Percentiles rank a stretch among this genome's conserved stretches.
Evolutionary conservation across 768 basidiomycete species (phyloP).

Genomic region (Clathrus columnatus): DNA sequence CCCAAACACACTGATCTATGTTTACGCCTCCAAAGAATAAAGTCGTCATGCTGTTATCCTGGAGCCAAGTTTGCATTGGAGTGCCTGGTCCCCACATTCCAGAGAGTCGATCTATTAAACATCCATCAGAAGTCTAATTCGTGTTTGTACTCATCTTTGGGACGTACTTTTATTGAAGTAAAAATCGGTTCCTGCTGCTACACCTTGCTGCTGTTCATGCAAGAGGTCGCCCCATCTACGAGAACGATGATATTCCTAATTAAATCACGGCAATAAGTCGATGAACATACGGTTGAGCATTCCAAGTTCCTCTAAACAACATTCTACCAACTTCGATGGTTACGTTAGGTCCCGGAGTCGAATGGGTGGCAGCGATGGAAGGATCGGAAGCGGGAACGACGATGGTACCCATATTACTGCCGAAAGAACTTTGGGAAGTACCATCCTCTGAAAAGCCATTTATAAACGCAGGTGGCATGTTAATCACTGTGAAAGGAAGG

Average conservation of each 20-base stretch:
- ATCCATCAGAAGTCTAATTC: neutral
- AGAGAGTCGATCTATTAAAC: neutral
- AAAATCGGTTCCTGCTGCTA: neutral
- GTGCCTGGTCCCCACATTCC: slow-evolving; percentile 5
- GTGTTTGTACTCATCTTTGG: neutral
- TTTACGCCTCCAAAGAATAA: slow-evolving; percentile 6
- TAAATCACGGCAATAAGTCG: neutral
- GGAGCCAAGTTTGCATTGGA: neutral
- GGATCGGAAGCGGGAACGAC: neutral
- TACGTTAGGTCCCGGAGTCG: neutral
- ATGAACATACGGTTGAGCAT: neutral
- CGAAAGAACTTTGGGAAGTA: neutral
- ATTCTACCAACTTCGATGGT: neutral
- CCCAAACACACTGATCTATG: slow-evolving; percentile 3
- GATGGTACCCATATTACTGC: slow-evolving; percentile 1
- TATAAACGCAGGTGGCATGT: slow-evolving; percentile 2
- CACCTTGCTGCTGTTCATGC: neutral
- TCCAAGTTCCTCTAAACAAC: neutral
- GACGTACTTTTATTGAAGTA: slow-evolving; percentile 5
- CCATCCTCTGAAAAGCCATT: neutral
- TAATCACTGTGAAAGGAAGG: neutral
- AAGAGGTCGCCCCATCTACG: neutral
- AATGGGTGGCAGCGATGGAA: neutral
- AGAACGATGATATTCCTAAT: neutral
- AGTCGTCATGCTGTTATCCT: slow-evolving; percentile 5